Percentiles rank a stretch among this genome's conserved stretches.
These are phyloP conservation scores for Hibiscus tridactylites DNA, from an alignment of 345 rosid species.

Conservation along the genomic window DNA sequence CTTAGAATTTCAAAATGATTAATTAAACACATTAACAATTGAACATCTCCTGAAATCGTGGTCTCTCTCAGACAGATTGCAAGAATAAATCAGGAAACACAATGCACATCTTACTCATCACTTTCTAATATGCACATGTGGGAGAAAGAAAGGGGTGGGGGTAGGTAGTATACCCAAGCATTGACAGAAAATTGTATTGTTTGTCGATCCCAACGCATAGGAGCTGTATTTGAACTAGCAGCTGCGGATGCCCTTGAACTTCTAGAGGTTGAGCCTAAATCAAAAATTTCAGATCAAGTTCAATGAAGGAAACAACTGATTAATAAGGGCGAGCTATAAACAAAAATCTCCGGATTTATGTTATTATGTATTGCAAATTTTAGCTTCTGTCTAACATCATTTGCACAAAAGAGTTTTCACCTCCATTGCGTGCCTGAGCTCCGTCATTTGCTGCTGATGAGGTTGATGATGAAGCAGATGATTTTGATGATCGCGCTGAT, in stretches of 20 bases:
- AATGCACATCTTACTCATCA: background rate
- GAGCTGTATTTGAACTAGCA: slow-evolving; percentile 43
- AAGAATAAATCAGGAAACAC: background rate
- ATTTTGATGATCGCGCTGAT: slow-evolving; percentile 44
- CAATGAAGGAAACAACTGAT: background rate
- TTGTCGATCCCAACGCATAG: slow-evolving; percentile 67
- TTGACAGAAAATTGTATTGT: background rate
- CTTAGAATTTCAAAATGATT: no score
- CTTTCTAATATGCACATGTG: background rate
- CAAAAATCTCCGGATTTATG: background rate
- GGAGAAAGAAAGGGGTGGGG: background rate
- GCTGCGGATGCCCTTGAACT: slow-evolving; percentile 51
- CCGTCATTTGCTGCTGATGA: slow-evolving; percentile 41
- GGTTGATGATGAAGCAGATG: slow-evolving; percentile 49
- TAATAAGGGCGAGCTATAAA: background rate
- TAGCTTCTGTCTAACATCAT: background rate
- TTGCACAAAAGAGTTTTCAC: slow-evolving; percentile 18
- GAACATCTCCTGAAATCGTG: no score
- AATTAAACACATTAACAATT: no score
- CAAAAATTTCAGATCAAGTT: slow-evolving; percentile 10
- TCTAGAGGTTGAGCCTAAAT: slow-evolving; percentile 62
- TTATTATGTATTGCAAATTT: background rate
- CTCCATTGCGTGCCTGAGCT: slow-evolving; percentile 49
- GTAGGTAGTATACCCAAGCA: slow-evolving; percentile 57
- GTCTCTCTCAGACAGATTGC: no score